A percentile compares a stretch with the other conserved stretches of the same genome.
Evolutionary conservation across 2,329 filamentous ascomycete genomes (phyloP).

Genomic region (Thelonectria blattea): DNA sequence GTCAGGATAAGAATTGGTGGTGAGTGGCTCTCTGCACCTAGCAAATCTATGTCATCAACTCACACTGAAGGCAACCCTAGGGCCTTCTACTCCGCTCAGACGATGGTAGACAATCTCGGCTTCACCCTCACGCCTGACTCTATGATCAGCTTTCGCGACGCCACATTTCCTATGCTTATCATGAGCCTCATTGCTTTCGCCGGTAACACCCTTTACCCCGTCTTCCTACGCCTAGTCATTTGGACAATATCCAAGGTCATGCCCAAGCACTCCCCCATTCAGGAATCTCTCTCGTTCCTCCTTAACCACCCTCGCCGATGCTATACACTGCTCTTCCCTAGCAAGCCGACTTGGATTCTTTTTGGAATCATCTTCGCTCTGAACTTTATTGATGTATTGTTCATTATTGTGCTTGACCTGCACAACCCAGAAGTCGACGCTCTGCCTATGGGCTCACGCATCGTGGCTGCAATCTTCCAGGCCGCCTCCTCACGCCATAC

Average conservation of each 20-base stretch:
- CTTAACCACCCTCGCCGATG: slow-evolving; percentile 68
- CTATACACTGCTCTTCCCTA: slow-evolving; percentile 67
- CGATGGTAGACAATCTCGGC: slow-evolving; percentile 59
- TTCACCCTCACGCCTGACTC: slow-evolving; percentile 62
- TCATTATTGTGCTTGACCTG: slow-evolving; percentile 59
- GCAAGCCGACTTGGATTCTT: slow-evolving; percentile 64
- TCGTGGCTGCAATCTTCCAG: slow-evolving; percentile 65
- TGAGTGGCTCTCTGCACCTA: slow-evolving; percentile 36
- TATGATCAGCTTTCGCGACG: slow-evolving; percentile 56
- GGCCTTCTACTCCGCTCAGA: slow-evolving; percentile 57
- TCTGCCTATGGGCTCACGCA: slow-evolving; percentile 52
- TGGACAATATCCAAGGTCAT: slow-evolving; percentile 59
- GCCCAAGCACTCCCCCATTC: slow-evolving; percentile 46
- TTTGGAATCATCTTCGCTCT: slow-evolving; percentile 56
- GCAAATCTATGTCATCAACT: not conserved
- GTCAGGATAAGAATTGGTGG: slow-evolving; percentile 55
- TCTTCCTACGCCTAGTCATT: slow-evolving; percentile 63
- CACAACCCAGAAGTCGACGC: slow-evolving; percentile 56
- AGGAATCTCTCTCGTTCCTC: slow-evolving; percentile 59
- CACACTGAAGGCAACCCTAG: slow-evolving; percentile 34
- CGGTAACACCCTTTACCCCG: slow-evolving; percentile 63
- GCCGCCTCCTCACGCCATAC: slow-evolving; percentile 55
- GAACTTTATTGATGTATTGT: slow-evolving; percentile 60
- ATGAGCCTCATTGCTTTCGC: slow-evolving; percentile 57
- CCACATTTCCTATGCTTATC: slow-evolving; percentile 51